Evolutionary conservation across 2,329 filamentous ascomycete genomes (phyloP), one percentile per base, ranked within the genome.

Genomic region (Chrysoporthe austroafricana): DNA sequence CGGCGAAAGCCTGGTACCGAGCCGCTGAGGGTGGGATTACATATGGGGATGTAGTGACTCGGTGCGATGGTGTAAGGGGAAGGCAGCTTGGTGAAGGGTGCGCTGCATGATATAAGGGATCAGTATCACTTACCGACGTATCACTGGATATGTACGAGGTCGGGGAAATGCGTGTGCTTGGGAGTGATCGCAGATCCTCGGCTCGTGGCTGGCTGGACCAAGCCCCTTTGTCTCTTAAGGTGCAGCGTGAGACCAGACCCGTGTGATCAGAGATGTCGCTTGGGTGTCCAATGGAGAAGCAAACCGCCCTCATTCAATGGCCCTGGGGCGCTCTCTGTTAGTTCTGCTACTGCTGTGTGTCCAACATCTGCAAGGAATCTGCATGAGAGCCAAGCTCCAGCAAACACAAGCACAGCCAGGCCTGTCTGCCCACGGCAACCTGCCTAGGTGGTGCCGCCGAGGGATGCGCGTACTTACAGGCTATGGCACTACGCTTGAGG

Each of bases 151-250:
- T 62, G 39, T 16, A 59, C 43, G 9, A 34, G 3, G 52, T 62
- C 32, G 59, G 58, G 9, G 21, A 21, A n/a, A 13, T 57, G n/a
- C 42, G 56, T 13, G 56, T 46, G 18, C 42, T 42, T 48, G 8
- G 32, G 34, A 26, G n/a, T 9, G 52, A 56, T 21, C 56, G 61
- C 21, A 32, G 32, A 50, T 26, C 36, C 39, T 18, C n/a, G 66
- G 48, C 48, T 61, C 58, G 56, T 66, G 64, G 63, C 36, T 66
- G 62, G 63, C 54, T 57, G 57, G 43, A 16, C 36, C 63, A 61
- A 66, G 64, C 61, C 67, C 48, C 57, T 64, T 67, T 67, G 64
- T 64, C 56, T 46, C 58, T 58, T 34, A 54, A 26, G 54, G 63
- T 66, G 56, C 56, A 66, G 36, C 39, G 64, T 56, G 64, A 63